A percentile compares a stretch with the other conserved stretches of the same genome.
Evolutionary conservation across 1,284 basidiomycete species (phyloP).

Genomic region (Prillingera fragicola): DNA sequence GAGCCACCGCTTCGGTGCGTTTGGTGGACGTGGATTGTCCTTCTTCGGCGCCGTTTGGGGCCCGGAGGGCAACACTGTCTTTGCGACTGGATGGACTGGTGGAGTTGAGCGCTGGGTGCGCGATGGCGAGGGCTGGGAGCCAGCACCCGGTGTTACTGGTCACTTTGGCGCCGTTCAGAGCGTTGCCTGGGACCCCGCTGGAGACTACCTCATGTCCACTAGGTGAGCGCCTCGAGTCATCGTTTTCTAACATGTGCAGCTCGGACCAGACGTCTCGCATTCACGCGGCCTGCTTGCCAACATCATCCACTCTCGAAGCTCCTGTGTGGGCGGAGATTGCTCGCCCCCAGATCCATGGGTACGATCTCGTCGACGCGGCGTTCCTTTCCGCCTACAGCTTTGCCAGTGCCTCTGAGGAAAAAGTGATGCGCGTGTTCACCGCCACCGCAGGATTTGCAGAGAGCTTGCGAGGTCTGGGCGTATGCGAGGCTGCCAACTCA

Average conservation of each 20-base stretch:
- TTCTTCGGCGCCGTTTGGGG: slow-evolving; percentile 84
- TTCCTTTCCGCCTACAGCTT: slow-evolving; percentile 73
- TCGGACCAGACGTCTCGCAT: slow-evolving; percentile 84
- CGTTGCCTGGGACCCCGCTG: slow-evolving; percentile 74
- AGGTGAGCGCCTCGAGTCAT: slow-evolving; percentile 55
- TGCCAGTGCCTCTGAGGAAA: slow-evolving; percentile 85
- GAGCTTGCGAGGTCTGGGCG: slow-evolving; percentile 52
- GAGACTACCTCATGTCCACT: slow-evolving; percentile 74
- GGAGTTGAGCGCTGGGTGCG: slow-evolving; percentile 76
- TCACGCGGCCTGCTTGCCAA: slow-evolving; percentile 55
- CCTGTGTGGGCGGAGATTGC: slow-evolving; percentile 75
- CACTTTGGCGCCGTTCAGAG: slow-evolving; percentile 73
- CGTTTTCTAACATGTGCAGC: slow-evolving; percentile 47
- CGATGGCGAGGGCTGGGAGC: slow-evolving; percentile 59
- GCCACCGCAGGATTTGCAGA: slow-evolving; percentile 73
- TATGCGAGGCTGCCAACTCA: too few relatives aligned
- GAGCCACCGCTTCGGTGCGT: slow-evolving; percentile 80
- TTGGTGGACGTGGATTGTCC: slow-evolving; percentile 79
- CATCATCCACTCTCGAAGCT: slow-evolving; percentile 12
- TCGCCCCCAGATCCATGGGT: slow-evolving; percentile 89
- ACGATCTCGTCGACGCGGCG: slow-evolving; percentile 74
- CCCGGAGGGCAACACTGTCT: slow-evolving; percentile 52
- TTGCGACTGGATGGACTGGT: slow-evolving; percentile 88
- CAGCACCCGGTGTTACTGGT: slow-evolving; percentile 70
- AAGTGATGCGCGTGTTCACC: slow-evolving; percentile 83